Base-by-base conservation (phyloP, 2,329 filamentous ascomycete genomes). In the Incumbomyces lentus region DNA sequence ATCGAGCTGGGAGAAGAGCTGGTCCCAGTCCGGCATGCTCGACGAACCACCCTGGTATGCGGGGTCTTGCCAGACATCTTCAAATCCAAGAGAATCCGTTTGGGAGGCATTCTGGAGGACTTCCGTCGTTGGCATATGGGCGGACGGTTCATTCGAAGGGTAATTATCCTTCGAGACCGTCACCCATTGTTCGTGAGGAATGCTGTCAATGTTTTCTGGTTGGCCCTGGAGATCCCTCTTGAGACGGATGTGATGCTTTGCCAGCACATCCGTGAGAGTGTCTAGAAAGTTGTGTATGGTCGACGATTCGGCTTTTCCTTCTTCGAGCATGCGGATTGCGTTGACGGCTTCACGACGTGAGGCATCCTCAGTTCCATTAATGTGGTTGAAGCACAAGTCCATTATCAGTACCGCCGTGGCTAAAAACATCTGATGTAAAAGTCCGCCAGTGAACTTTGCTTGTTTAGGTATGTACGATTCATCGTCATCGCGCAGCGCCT, bases 361-460 rank as follows among this genome's bases (percentile, higher is more conserved):
- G 11, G 57, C 60, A 5, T 64, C 61, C 1, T 60, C 63, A 0
- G 64, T 47, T 1, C 63, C 59, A 35, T 67, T 62, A 40, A 62
- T 62, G 52, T 59, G 62, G 36, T 67, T 67, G 50, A 66, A 64
- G 47, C 64, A 68, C 0, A 64, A 57, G 32, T 68, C 66, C 48
- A 68, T 64, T 3, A 67, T 49, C 10, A 68, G 44, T 5, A 65
- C 62, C 1, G 64, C 62, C 1, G 62, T 62, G 1, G 65, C 65
- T 55, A 68, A 61, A 45, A 68, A 68, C 0, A 68, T 59, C 37
- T 67, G 64, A 46, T 68, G 61, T 52, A 64, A 12, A 60, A 55
- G 2, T 54, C 54, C 1, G 56, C 60, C 32, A 8, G 4, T 26
- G 56, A 60, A 13, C 56, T 58, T 6, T 55, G 58, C 3, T 17